Base-by-base conservation (phyloP, 2,329 filamentous ascomycete species). In the Macrophomina phaseolina region DNA sequence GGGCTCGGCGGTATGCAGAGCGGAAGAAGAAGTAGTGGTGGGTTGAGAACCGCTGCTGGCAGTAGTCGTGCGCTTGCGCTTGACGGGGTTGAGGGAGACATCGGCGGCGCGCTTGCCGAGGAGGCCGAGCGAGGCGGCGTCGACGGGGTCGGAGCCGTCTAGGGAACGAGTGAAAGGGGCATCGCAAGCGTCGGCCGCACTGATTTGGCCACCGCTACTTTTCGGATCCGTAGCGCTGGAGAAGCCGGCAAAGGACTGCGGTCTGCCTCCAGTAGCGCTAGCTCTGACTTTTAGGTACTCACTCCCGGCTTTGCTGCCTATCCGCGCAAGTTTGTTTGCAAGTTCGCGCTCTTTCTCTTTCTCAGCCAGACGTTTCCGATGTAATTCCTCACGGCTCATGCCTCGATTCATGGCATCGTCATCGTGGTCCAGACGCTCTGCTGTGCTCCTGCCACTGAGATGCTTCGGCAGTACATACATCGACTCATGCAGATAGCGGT, bases 341-440 rank as follows among this genome's bases (percentile, higher is more conserved):
- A 95, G 85, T 30, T 92, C 89, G 23, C 88, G 83, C 76, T 94
- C 92, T 73, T 87, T 90, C 76, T 94, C 90, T 71, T 88, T 86
- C 14, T 86, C 86, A 5, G 87, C 86, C 5, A 93, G 80, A 3
- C 85, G 85, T 66, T 88, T 85, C 69, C 88, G 89, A 70, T 91
- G 78, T 18, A 86, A 85, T 69, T 93, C 91, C 62, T 88, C 86
- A 67, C 86, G 85, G 71, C 88, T 88, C 36, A 84, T 85, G 38
- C 86, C 84, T 65, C 79, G 75, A n/a, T 73, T 71, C 68, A 89
- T 85, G 0, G 85, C 82, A 14, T 86, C 82, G 67, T 90, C 87
- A 23, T 86, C 86, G 52, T 87, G 86, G 71, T 94, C 91, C 32
- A 93, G 82, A 67, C 92, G 79, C 53, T 82, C 85, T 5, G 88